A percentile compares a stretch with the other conserved stretches of the same genome.
phyloP scores from a whole-genome alignment of 768 basidiomycete genomes.

The Serendipita sp. region DNA sequence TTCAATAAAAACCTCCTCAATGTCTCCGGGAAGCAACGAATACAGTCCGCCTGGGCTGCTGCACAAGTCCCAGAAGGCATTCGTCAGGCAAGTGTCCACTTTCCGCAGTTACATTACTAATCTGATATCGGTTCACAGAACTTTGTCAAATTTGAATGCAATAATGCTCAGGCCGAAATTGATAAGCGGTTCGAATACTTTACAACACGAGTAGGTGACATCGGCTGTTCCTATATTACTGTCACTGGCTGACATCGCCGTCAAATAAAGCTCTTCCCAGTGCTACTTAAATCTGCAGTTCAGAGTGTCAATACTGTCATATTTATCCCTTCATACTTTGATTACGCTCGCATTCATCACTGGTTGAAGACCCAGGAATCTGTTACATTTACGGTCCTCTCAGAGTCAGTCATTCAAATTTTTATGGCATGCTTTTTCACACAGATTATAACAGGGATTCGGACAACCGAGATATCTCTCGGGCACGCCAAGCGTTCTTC shows the following conservation, averaged over 20 bases:
- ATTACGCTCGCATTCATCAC: slow-evolving; percentile 84
- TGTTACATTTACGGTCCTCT: slow-evolving; percentile 66
- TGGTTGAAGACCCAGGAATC: slow-evolving; percentile 59
- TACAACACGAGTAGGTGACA: slow-evolving; percentile 49
- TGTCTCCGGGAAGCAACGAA: slow-evolving; percentile 65
- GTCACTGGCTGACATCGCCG: not conserved
- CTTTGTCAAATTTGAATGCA: slow-evolving; percentile 59
- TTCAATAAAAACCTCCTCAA: slow-evolving; percentile 68
- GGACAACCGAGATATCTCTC: slow-evolving; percentile 82
- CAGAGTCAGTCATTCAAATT: slow-evolving; percentile 44
- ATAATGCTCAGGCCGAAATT: slow-evolving; percentile 55
- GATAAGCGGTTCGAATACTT: slow-evolving; percentile 82
- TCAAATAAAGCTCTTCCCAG: slow-evolving; percentile 49
- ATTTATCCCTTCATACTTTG: slow-evolving; percentile 89
- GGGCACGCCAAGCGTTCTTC: slow-evolving; percentile 88
- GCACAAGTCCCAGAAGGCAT: slow-evolving; percentile 71
- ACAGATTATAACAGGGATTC: slow-evolving; percentile 46
- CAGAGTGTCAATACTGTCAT: slow-evolving; percentile 77
- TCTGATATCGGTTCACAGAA: slow-evolving; percentile 26
- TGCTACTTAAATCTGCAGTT: slow-evolving; percentile 79
- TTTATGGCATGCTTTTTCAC: not conserved
- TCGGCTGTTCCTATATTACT: not conserved
- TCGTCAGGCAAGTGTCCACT: slow-evolving; percentile 40
- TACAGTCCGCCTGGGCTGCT: slow-evolving; percentile 52
- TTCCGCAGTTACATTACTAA: not conserved